Evolutionary conservation across 2,329 filamentous ascomycete genomes (phyloP).

Genomic region (Trichocomaceae sp.): DNA sequence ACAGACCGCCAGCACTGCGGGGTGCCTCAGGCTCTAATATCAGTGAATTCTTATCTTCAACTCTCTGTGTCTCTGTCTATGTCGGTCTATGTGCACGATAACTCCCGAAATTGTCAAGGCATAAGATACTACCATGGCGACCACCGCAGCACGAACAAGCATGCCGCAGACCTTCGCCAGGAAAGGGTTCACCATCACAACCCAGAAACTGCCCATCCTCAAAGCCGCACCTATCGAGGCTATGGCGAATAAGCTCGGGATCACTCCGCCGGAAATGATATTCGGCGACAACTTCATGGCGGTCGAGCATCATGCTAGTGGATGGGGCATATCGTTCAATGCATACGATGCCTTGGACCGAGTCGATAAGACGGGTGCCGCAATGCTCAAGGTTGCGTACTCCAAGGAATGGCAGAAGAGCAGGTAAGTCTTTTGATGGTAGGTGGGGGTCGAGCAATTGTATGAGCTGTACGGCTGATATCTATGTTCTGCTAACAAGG

Average conservation of each 20-base stretch:
- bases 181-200: constrained; percentile 65
- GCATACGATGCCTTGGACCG: constrained; percentile 80
- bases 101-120: too few relatives aligned
- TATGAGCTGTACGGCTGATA: neutral
- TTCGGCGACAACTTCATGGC: constrained; percentile 89
- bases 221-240: constrained; percentile 84
- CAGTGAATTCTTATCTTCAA: too few relatives aligned
- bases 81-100: too few relatives aligned
- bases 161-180: constrained; percentile 52
- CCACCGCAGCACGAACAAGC: neutral
- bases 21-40: constrained; percentile 12
- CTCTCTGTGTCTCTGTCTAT: too few relatives aligned
- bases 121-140: neutral
- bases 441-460: neutral
- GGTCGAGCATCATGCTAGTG: constrained; percentile 64
- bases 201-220: constrained; percentile 88
- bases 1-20: constrained; percentile 27
- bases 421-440: constrained; percentile 41
- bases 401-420: constrained; percentile 79
- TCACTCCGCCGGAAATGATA: constrained; percentile 96
- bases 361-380: constrained; percentile 87
- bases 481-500: constrained; percentile 38
- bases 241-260: constrained; percentile 70
- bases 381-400: constrained; percentile 90
- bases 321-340: constrained; percentile 75